Conservation (phyloP, 345 rosid genomes). For the Rhodamnia argentea region DNA sequence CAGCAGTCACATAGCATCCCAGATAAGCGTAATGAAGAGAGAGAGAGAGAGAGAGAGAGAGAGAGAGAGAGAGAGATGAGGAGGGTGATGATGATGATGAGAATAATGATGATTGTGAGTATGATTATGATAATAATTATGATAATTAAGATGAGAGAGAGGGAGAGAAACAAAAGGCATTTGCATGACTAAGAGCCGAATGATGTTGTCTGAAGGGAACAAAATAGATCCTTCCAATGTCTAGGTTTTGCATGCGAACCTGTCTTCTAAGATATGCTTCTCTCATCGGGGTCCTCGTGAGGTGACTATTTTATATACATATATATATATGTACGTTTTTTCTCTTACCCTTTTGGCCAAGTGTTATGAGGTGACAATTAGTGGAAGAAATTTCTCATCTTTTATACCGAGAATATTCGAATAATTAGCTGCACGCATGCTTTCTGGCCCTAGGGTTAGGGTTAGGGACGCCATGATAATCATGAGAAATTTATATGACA, state of each 20-base stretch:
- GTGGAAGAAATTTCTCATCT: neutral
- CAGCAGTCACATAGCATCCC: conserved; percentile 31
- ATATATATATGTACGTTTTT: too few species aligned
- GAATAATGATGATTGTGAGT: neutral
- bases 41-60: neutral
- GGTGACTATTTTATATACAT: too few species aligned
- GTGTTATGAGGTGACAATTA: neutral
- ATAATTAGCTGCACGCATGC: neutral
- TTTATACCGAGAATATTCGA: neutral
- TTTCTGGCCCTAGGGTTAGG: neutral
- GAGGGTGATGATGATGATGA: neutral
- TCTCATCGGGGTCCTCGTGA: neutral
- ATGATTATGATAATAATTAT: conserved; percentile 13
- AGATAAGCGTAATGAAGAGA: conserved; percentile 2
- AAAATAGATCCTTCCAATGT: conserved; percentile 12
- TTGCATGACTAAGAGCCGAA: neutral
- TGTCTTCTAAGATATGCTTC: neutral
- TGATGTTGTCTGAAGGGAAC: conserved; percentile 20
- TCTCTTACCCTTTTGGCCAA: neutral
- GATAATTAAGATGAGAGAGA: neutral
- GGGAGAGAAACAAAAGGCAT: neutral
- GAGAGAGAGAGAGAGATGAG: neutral
- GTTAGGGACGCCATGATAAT: neutral
- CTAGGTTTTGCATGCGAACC: neutral
- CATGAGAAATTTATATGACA: neutral